A percentile compares a stretch with the other conserved stretches of the same genome.
These are phyloP conservation scores for Ustilago xerochloae DNA, from an alignment of 1,284 basidiomycete species.

Conservation along the genomic window DNA sequence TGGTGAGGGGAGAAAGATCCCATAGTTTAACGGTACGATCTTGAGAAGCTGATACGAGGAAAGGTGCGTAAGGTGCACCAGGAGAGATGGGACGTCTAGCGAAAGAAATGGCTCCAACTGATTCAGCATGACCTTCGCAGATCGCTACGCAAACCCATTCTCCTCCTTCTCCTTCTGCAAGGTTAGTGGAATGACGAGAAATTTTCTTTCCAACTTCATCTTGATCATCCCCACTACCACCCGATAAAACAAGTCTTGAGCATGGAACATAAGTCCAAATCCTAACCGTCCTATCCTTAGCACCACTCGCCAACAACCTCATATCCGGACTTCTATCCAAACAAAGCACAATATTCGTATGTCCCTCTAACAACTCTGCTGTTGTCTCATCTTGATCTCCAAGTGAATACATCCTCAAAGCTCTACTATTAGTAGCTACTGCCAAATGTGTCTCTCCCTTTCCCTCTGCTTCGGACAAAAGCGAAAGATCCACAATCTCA, in stretches of 20 bases:
- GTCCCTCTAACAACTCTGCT: constrained; percentile 69
- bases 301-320: constrained; percentile 83
- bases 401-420: constrained; percentile 85
- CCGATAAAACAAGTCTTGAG: background rate
- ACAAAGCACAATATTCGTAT: constrained; percentile 89
- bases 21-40: constrained; percentile 99
- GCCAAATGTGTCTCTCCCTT: constrained; percentile 79
- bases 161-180: background rate
- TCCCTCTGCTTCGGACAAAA: constrained; percentile 32
- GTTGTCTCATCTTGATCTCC: constrained; percentile 40
- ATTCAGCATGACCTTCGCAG: constrained; percentile 94
- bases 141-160: constrained; percentile 84
- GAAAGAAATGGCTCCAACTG: constrained; percentile 88
- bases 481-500: constrained; percentile 87
- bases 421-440: constrained; percentile 92
- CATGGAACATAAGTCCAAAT: constrained; percentile 76
- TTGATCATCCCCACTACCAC: background rate
- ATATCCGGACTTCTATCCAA: constrained; percentile 79
- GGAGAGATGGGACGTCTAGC: constrained; percentile 36
- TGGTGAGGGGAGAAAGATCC: constrained; percentile 73
- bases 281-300: constrained; percentile 89
- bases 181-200: background rate
- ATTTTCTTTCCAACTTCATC: constrained; percentile 20
- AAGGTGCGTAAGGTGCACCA: constrained; percentile 39
- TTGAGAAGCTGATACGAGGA: constrained; percentile 87